phyloP scores from a whole-genome alignment of 1,284 basidiomycete genomes.

The Phaffia rhodozyma region DNA sequence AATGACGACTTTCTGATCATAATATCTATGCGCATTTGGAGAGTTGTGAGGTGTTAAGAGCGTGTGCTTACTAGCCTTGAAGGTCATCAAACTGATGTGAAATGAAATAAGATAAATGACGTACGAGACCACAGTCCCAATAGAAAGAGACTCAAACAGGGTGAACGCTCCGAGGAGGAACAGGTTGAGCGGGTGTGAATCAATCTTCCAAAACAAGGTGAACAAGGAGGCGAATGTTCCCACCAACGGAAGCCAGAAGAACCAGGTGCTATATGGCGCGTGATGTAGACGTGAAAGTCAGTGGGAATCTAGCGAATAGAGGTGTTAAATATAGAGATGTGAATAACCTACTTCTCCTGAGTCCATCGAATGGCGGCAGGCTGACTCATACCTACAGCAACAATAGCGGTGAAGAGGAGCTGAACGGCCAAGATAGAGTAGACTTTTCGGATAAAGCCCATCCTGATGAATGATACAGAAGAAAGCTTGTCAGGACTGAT shows the following conservation, averaged over 20 bases:
- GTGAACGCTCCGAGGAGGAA: conserved; percentile 41
- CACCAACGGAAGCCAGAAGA: conserved; percentile 32
- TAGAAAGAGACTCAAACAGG: conserved; percentile 37
- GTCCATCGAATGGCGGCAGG: conserved; percentile 28
- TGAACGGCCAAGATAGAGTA: conserved; percentile 14
- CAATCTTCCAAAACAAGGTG: conserved; percentile 34
- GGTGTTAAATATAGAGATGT: background rate
- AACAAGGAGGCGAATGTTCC: conserved; percentile 32
- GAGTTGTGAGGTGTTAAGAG: too few relatives aligned
- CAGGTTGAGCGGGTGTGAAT: conserved; percentile 39
- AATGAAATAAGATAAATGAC: conserved; percentile 7
- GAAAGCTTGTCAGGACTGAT: too few relatives aligned
- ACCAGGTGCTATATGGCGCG: conserved; percentile 23
- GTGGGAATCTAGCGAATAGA: too few relatives aligned
- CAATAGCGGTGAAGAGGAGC: conserved; percentile 14
- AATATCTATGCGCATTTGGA: conserved; percentile 24
- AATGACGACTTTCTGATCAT: conserved; percentile 32
- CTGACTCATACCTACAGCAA: conserved; percentile 28
- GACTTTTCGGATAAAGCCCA: conserved; percentile 34
- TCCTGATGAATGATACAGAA: conserved; percentile 21
- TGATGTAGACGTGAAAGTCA: background rate
- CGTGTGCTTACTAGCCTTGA: background rate
- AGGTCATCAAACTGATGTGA: background rate
- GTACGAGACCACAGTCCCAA: conserved; percentile 37
- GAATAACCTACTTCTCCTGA: conserved; percentile 22